Evolutionary conservation across 306 rosid species (phyloP).

Genomic region (Citrullus mucosospermus): DNA sequence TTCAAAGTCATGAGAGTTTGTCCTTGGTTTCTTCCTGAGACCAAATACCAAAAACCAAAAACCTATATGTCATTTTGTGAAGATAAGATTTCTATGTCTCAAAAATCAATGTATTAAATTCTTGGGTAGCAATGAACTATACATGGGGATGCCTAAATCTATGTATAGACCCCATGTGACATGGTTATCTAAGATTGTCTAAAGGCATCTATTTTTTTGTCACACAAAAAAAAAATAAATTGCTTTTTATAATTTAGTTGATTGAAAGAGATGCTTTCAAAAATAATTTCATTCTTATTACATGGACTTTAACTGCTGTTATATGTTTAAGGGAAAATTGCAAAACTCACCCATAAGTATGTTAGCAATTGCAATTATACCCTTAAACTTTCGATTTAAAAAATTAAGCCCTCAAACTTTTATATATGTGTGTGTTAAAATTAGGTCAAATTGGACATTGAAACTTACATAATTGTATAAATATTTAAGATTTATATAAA

Average conservation of each 20-base stretch:
- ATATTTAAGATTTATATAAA: too few species aligned
- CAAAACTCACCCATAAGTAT: too few species aligned
- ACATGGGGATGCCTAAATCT: background rate
- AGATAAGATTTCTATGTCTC: conserved; percentile 2
- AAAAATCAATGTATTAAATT: background rate
- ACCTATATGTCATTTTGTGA: background rate
- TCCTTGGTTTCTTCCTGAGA: background rate
- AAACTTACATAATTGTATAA: too few species aligned
- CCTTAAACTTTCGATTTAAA: too few species aligned
- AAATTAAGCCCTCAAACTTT: too few species aligned
- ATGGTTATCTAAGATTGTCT: background rate
- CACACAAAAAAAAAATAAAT: background rate
- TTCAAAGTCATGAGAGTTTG: background rate
- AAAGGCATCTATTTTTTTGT: background rate
- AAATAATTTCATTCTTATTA: background rate
- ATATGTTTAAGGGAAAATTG: too few species aligned
- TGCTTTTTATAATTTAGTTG: background rate
- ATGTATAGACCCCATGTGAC: background rate
- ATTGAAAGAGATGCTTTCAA: background rate
- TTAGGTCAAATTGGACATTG: too few species aligned
- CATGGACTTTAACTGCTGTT: background rate
- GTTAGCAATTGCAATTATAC: too few species aligned
- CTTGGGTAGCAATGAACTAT: background rate
- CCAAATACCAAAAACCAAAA: background rate
- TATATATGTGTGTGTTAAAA: too few species aligned